These are phyloP conservation scores for Suillus variegatus DNA, from an alignment of 768 basidiomycete species.

Conservation along the genomic window DNA sequence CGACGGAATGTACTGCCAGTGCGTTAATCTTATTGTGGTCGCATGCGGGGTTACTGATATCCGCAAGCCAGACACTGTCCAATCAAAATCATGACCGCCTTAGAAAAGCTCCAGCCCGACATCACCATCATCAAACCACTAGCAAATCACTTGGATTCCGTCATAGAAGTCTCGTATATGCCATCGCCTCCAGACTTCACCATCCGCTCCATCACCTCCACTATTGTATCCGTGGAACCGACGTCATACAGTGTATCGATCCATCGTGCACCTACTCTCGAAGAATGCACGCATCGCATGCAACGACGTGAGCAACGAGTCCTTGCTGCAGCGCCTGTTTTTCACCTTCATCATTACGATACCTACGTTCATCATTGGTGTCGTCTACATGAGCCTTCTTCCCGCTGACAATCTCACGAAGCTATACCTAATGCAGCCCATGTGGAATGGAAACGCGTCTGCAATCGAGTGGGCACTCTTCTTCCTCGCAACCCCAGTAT, in stretches of 20 bases:
- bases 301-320: slow-evolving; percentile 57
- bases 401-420: slow-evolving; percentile 45
- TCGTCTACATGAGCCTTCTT: slow-evolving; percentile 75
- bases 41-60: neutral
- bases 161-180: slow-evolving; percentile 52
- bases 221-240: slow-evolving; percentile 43
- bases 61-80: slow-evolving; percentile 52
- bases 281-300: slow-evolving; percentile 57
- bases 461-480: slow-evolving; percentile 64
- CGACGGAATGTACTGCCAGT: slow-evolving; percentile 67
- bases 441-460: slow-evolving; percentile 65
- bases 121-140: slow-evolving; percentile 45
- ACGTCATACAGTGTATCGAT: slow-evolving; percentile 47
- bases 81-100: slow-evolving; percentile 43
- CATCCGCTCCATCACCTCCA: slow-evolving; percentile 60
- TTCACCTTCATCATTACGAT: slow-evolving; percentile 64
- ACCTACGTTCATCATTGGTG: slow-evolving; percentile 76
- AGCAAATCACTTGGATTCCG: slow-evolving; percentile 40
- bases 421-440: slow-evolving; percentile 52
- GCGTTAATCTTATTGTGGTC: slow-evolving; percentile 21
- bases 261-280: slow-evolving; percentile 55
- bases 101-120: slow-evolving; percentile 35
- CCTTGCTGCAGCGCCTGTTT: slow-evolving; percentile 53
- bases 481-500: slow-evolving; percentile 66
- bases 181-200: slow-evolving; percentile 57